Conservation (phyloP, 495 filamentous ascomycete species). For the Physcia stellaris region DNA sequence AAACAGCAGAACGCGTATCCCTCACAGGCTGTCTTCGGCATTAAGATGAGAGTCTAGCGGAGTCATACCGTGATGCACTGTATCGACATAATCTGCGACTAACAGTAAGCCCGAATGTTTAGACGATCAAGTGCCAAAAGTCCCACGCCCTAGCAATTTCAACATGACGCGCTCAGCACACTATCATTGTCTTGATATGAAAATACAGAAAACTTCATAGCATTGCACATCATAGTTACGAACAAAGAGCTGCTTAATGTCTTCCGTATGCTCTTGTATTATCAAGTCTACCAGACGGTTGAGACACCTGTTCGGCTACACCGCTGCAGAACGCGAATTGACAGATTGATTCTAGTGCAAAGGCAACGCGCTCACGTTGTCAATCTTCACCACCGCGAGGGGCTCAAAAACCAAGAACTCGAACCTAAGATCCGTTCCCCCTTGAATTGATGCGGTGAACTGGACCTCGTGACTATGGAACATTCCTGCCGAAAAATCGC, state of each 20-base stretch:
- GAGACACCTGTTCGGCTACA: not conserved
- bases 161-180: too few species aligned
- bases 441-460: not conserved
- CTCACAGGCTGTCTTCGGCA: too few species aligned
- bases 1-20: too few species aligned
- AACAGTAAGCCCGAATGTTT: too few species aligned
- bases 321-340: not conserved
- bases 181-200: not conserved
- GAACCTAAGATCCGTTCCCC: not conserved
- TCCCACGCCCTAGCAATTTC: too few species aligned
- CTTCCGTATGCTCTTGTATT: not conserved
- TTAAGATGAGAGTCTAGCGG: too few species aligned
- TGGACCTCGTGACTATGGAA: not conserved
- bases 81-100: too few species aligned
- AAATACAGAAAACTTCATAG: not conserved
- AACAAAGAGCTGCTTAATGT: not conserved
- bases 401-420: constrained; percentile 1
- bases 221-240: not conserved
- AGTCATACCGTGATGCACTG: too few species aligned
- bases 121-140: too few species aligned
- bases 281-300: not conserved
- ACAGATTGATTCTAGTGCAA: not conserved
- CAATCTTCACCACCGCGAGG: not conserved
- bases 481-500: not conserved
- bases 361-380: not conserved